phyloP scores from a whole-genome alignment of 2,329 filamentous ascomycete genomes.

The Phaeosphaeriaceae sp. region DNA sequence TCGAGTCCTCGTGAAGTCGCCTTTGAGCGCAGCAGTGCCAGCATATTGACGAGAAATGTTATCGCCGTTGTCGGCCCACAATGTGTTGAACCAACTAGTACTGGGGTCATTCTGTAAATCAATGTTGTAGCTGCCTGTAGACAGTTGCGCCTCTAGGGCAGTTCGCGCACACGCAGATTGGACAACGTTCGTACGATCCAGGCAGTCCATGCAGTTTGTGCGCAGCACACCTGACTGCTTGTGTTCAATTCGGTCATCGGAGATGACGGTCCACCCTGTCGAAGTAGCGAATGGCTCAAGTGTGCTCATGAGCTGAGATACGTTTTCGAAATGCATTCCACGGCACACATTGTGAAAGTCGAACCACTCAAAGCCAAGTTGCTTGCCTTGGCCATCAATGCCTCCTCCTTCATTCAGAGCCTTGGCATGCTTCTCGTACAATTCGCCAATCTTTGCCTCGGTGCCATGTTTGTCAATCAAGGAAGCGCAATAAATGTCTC shows the following conservation, averaged over 20 bases:
- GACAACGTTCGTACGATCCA: constrained; percentile 94
- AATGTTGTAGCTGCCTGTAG: constrained; percentile 76
- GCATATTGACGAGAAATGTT: constrained; percentile 95
- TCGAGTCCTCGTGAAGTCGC: constrained; percentile 90
- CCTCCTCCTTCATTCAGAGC: constrained; percentile 68
- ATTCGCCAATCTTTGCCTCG: constrained; percentile 78
- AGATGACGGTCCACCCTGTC: constrained; percentile 73
- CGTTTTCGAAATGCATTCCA: constrained; percentile 98
- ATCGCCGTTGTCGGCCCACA: constrained; percentile 98
- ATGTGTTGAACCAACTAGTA: constrained; percentile 91
- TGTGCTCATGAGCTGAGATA: constrained; percentile 76
- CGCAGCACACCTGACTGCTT: constrained; percentile 79
- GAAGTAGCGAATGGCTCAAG: constrained; percentile 72
- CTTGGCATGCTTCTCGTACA: constrained; percentile 74
- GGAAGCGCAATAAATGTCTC: constrained; percentile 77
- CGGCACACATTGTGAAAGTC: constrained; percentile 93
- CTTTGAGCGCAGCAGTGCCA: constrained; percentile 93
- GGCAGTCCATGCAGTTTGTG: constrained; percentile 98
- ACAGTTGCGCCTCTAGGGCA: constrained; percentile 81
- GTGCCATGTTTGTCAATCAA: constrained; percentile 88
- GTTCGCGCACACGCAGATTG: constrained; percentile 89
- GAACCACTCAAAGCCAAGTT: constrained; percentile 88
- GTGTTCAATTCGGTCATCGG: constrained; percentile 50
- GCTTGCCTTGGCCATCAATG: constrained; percentile 54
- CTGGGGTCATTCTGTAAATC: constrained; percentile 76